These are phyloP conservation scores for Pterocarpus santalinus DNA, from an alignment of 306 rosid genomes.

Conservation along the genomic window DNA sequence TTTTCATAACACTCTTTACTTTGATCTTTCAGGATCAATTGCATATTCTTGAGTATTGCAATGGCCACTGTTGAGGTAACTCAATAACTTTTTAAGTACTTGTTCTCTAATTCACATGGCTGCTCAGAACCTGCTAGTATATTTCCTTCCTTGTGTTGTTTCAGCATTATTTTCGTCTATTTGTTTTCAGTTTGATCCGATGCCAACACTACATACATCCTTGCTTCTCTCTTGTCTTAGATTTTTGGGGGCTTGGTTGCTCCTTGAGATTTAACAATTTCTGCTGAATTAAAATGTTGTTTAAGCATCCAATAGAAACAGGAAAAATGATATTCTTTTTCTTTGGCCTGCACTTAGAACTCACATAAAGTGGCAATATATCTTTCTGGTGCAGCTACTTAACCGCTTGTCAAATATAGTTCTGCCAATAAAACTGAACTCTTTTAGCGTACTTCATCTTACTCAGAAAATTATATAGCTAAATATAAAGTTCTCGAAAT, in stretches of 20 bases:
- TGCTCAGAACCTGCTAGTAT: neutral
- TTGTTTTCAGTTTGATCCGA: constrained; percentile 13
- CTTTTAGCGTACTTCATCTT: neutral
- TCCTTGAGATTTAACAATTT: too few species aligned
- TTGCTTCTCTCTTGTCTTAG: too few species aligned
- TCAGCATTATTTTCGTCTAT: neutral
- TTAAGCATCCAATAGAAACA: neutral
- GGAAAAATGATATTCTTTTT: neutral
- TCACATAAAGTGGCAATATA: too few species aligned
- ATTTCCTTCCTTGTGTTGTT: neutral
- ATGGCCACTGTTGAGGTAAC: constrained; percentile 85
- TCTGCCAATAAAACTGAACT: constrained; percentile 1
- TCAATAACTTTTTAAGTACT: neutral
- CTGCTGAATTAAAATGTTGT: too few species aligned
- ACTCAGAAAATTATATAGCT: neutral
- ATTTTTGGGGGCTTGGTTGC: too few species aligned
- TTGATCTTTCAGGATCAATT: constrained; percentile 16
- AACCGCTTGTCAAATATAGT: neutral
- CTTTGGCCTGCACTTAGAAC: neutral
- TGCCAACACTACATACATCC: neutral
- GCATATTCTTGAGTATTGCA: constrained; percentile 29
- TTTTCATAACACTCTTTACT: constrained; percentile 25
- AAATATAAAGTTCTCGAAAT: neutral
- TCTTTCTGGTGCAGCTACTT: neutral
- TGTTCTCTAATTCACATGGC: constrained; percentile 11